Percentiles rank a stretch among this genome's conserved stretches.
These are phyloP conservation scores for Carex scoparia DNA, from an alignment of 176 grass and related monocot species.

Conservation along the genomic window DNA sequence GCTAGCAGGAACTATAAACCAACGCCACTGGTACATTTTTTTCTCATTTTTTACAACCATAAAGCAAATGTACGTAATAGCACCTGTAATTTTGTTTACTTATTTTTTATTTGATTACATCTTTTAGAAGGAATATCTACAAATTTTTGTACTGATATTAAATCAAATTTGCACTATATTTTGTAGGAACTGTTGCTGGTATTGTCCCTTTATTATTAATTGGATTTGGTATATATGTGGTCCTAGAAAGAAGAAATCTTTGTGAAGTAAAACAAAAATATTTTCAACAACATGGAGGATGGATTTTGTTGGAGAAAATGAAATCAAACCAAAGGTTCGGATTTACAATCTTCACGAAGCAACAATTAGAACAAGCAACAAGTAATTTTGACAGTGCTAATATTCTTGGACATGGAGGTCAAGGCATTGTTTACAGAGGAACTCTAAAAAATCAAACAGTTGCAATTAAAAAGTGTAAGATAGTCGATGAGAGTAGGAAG, in stretches of 20 bases:
- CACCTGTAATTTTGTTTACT: too few species aligned
- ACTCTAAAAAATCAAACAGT: too few species aligned
- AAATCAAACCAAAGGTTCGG: constrained; percentile 15
- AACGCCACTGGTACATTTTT: too few species aligned
- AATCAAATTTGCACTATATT: not conserved
- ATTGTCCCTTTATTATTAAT: not conserved
- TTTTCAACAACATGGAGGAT: constrained; percentile 33
- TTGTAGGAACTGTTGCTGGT: not conserved
- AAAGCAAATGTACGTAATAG: too few species aligned
- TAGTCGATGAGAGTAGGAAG: too few species aligned
- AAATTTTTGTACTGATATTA: not conserved
- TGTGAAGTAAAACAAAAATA: constrained; percentile 25
- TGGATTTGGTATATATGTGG: not conserved
- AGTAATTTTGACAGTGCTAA: constrained; percentile 8
- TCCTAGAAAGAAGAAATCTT: constrained; percentile 27
- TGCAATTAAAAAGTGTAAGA: too few species aligned
- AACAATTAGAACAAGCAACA: constrained; percentile 31
- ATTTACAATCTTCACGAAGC: constrained; percentile 31
- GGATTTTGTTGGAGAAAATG: constrained; percentile 25
- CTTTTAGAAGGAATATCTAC: not conserved
- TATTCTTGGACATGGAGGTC: constrained; percentile 9
- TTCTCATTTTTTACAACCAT: too few species aligned
- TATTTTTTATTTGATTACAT: too few species aligned
- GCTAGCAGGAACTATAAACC: too few species aligned
- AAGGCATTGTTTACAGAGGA: constrained; percentile 24